Conservation (phyloP, 1,284 basidiomycete species). For the Cutaneotrichosporon sp. region DNA sequence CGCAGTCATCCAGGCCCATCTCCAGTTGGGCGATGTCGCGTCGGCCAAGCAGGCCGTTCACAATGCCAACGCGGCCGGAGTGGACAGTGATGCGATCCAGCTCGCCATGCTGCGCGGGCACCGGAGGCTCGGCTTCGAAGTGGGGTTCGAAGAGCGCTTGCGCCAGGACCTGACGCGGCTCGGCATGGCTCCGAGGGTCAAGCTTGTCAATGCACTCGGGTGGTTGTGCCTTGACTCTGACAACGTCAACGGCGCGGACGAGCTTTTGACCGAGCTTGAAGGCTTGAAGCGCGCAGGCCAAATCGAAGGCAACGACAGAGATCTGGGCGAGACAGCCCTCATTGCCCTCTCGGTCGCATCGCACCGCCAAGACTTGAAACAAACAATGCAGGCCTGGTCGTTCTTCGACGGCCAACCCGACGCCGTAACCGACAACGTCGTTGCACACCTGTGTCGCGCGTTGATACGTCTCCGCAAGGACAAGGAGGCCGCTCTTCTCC, state of each 20-base stretch:
- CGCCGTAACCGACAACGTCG: constrained; percentile 8
- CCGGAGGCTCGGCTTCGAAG: constrained; percentile 27
- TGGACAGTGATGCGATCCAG: constrained; percentile 16
- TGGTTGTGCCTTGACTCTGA: constrained; percentile 25
- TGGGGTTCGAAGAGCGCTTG: constrained; percentile 28
- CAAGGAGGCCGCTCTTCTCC: constrained; percentile 12
- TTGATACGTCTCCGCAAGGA: constrained; percentile 6
- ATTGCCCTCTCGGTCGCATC: constrained; percentile 4
- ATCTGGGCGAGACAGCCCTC: constrained; percentile 4
- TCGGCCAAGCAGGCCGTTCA: constrained; percentile 5
- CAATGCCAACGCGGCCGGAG: not conserved
- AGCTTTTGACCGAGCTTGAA: constrained; percentile 23
- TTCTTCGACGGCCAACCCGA: not conserved
- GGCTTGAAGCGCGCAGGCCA: not conserved
- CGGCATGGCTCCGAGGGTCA: constrained; percentile 14
- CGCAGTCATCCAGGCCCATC: constrained; percentile 26
- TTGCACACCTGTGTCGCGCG: constrained; percentile 14
- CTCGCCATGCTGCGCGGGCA: constrained; percentile 35
- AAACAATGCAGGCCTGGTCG: constrained; percentile 1
- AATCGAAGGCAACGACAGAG: not conserved
- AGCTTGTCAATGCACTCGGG: constrained; percentile 33
- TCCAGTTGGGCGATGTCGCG: constrained; percentile 26
- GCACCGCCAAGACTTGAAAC: not conserved
- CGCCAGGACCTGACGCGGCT: constrained; percentile 23
- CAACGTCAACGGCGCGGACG: constrained; percentile 24